Evolutionary conservation across 352 stramenopile genomes (phyloP).

Genomic region (Peronosclerospora sorghi): DNA sequence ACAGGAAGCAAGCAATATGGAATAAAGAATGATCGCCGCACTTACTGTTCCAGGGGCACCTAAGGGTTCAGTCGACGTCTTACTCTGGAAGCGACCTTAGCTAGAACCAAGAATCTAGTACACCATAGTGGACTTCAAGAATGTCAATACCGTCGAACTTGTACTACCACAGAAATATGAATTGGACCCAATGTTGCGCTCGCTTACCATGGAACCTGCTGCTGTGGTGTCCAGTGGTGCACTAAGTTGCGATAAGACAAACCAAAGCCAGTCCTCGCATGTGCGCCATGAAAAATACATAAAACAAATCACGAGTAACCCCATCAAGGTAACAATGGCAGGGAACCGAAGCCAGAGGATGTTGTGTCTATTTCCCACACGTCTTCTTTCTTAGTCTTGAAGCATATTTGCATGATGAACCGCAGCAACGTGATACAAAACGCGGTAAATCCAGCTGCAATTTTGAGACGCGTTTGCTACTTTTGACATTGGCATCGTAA

Average conservation of each 20-base stretch:
- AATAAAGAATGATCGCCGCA: constrained; percentile 63
- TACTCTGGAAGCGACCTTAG: constrained; percentile 48
- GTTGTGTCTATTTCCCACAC: constrained; percentile 51
- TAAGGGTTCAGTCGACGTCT: constrained; percentile 22
- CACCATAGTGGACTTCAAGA: constrained; percentile 55
- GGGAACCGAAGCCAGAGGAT: constrained; percentile 76
- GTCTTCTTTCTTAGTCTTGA: constrained; percentile 51
- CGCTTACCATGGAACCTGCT: constrained; percentile 56
- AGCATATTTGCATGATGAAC: constrained; percentile 82
- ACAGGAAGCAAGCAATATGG: constrained; percentile 71
- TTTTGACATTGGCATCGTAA: constrained; percentile 49
- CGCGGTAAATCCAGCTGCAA: constrained; percentile 60
- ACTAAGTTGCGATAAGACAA: constrained; percentile 61
- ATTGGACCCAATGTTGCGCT: constrained; percentile 83
- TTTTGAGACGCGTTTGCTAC: constrained; percentile 65
- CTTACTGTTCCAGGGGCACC: constrained; percentile 61
- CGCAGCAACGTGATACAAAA: constrained; percentile 77
- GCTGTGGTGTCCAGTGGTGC: constrained; percentile 65
- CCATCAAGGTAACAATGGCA: constrained; percentile 66
- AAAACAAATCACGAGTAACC: constrained; percentile 55
- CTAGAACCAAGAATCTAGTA: constrained; percentile 68
- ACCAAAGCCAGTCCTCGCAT: constrained; percentile 41
- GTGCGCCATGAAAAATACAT: constrained; percentile 44
- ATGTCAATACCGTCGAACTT: constrained; percentile 65
- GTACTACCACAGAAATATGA: constrained; percentile 80